Evolutionary conservation across 345 rosid species (phyloP), one percentile per base, ranked within the genome.

Genomic region (Melaleuca quinquenervia): DNA sequence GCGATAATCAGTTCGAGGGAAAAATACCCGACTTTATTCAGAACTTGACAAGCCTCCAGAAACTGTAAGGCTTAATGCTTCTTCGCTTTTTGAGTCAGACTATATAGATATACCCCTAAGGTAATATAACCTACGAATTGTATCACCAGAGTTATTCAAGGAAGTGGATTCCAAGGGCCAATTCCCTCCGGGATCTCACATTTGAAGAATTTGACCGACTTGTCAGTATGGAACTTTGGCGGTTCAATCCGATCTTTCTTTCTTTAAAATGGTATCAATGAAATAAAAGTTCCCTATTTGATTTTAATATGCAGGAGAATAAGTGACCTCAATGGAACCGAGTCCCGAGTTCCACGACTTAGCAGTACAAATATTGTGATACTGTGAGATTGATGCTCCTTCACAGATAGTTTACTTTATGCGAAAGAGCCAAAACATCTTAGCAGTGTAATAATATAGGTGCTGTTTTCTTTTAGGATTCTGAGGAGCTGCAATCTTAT

Each of bases 401-500:
- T 0, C 45, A 32, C 0, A 64, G 6, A 64, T 64, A 8, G 76
- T 64, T 64, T 16, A 8, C 24, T 64, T 32, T 1, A 64, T 64
- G 45, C 24, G 32, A 64, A 2, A 64, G 1, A 32, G 78, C 24
- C 78, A 32, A 8, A 64, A 16, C 6, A 0, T 64, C 45, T 64
- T 64, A 18, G 24, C 78, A 32, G 32, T 8, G 78, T 64, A 45
- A 64, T 45, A 32, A 32, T 2, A 52, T 84, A 1, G 2, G 51
- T 0, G 8, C 22, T 15, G 60, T 50, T 45, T 11, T 20, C 36
- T 85, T 85, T 70, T 91, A 94, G 95, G 86, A 86, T 91, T 74
- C 85, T 93, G 84, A 90, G 95, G 87, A 92, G 91, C 89, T 92
- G 95, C 92, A 93, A 88, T 89, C 84, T 93, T 83, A 86, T 70